Evolutionary conservation across 2,329 filamentous ascomycete species (phyloP).

Genomic region (Pseudocercospora crystallina): DNA sequence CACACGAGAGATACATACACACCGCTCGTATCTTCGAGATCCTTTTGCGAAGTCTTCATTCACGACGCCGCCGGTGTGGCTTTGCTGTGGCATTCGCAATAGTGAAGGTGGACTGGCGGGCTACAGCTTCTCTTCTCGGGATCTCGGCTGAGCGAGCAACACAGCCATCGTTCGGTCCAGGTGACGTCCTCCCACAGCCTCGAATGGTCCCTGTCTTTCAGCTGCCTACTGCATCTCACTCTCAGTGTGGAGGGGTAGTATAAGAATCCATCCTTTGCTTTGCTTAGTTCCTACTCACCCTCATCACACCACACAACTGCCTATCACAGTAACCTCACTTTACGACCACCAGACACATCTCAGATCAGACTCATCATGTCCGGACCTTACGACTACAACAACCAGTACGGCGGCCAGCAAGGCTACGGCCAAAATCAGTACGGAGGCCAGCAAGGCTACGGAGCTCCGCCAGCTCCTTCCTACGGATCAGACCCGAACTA

Average conservation of each 20-base stretch:
- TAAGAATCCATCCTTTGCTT: slow-evolving; percentile 3
- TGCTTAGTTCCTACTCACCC: not conserved
- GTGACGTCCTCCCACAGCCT: no score
- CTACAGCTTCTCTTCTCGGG: no score
- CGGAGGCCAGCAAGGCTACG: slow-evolving; percentile 32
- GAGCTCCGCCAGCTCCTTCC: slow-evolving; percentile 1
- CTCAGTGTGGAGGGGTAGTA: slow-evolving; percentile 11
- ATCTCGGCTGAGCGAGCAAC: no score
- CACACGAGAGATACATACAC: no score
- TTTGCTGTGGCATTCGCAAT: no score
- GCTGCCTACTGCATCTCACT: no score
- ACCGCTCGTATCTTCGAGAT: no score
- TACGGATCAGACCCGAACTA: slow-evolving; percentile 12
- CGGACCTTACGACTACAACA: slow-evolving; percentile 55
- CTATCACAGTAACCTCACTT: not conserved
- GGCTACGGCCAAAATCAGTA: slow-evolving; percentile 8
- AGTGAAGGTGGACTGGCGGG: no score
- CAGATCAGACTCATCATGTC: slow-evolving; percentile 43
- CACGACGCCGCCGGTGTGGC: no score
- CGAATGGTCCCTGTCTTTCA: no score
- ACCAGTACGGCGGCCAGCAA: not conserved
- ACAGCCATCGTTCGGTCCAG: no score
- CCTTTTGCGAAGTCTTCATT: no score
- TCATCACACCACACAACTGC: not conserved
- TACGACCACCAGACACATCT: not conserved